Percentiles rank a stretch among this genome's conserved stretches.
These are phyloP conservation scores for Trametes sanguinea DNA, from an alignment of 768 basidiomycete genomes.

Conservation along the genomic window DNA sequence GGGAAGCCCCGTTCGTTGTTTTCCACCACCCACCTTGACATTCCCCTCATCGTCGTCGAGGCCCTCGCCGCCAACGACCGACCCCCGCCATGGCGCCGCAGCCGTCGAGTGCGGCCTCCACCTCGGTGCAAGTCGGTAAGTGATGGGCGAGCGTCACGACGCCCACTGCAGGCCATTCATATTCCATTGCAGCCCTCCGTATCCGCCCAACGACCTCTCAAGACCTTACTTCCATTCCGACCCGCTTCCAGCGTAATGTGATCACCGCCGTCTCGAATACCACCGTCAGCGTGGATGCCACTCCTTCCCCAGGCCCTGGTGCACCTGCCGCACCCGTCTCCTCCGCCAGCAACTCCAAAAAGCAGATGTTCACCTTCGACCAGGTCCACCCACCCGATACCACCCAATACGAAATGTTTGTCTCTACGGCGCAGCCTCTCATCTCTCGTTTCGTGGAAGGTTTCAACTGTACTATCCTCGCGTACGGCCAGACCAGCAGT, in stretches of 20 bases:
- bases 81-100: slow-evolving; percentile 66
- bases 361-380: slow-evolving; percentile 90
- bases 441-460: slow-evolving; percentile 88
- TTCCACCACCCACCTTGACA: slow-evolving; percentile 23
- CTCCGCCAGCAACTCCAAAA: slow-evolving; percentile 60
- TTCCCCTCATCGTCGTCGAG: slow-evolving; percentile 30
- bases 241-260: slow-evolving; percentile 90
- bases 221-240: slow-evolving; percentile 84
- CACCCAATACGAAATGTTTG: slow-evolving; percentile 85
- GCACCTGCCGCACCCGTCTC: slow-evolving; percentile 45
- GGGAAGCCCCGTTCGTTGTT: slow-evolving; percentile 24
- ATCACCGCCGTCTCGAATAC: slow-evolving; percentile 76
- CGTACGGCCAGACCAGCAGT: slow-evolving; percentile 96
- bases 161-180: slow-evolving; percentile 24
- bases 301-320: slow-evolving; percentile 54
- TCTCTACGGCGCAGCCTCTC: slow-evolving; percentile 80
- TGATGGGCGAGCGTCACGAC: slow-evolving; percentile 25
- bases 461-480: slow-evolving; percentile 96
- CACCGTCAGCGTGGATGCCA: slow-evolving; percentile 81
- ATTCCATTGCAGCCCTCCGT: slow-evolving; percentile 64
- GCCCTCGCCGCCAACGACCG: slow-evolving; percentile 26
- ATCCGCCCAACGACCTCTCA: slow-evolving; percentile 87
- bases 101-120: slow-evolving; percentile 65
- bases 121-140: slow-evolving; percentile 93
- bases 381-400: slow-evolving; percentile 88